A percentile compares a stretch with the other conserved stretches of the same genome.
Evolutionary conservation across 2,329 filamentous ascomycete species (phyloP).

Genomic region (Ophiostoma ulmi): DNA sequence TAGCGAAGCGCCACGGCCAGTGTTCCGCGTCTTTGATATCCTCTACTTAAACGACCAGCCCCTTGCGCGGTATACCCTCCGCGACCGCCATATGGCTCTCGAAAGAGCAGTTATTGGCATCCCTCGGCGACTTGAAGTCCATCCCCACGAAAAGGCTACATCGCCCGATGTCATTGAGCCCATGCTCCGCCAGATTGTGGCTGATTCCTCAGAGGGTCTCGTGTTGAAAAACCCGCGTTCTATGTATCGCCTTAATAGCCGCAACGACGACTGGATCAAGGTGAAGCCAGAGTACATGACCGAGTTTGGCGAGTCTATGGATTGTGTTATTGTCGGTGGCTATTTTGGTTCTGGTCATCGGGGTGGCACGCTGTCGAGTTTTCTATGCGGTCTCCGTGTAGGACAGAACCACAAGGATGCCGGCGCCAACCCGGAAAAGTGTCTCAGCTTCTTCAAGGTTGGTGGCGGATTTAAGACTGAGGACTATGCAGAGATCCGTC

Average conservation of each 20-base stretch:
- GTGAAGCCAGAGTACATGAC: conserved; percentile 99
- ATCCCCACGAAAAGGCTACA: conserved; percentile 62
- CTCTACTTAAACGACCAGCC: conserved; percentile 77
- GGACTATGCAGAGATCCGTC: conserved; percentile 78
- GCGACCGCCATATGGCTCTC: conserved; percentile 72
- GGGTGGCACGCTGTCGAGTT: conserved; percentile 77
- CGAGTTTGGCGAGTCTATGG: conserved; percentile 88
- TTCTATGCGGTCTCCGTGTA: conserved; percentile 79
- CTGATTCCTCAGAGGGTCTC: conserved; percentile 80
- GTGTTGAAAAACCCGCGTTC: conserved; percentile 92
- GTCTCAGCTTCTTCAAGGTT: conserved; percentile 94
- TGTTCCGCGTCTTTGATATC: conserved; percentile 87
- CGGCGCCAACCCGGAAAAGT: conserved; percentile 64
- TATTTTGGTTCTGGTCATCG: conserved; percentile 86
- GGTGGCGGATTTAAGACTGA: conserved; percentile 84
- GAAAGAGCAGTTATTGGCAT: conserved; percentile 64
- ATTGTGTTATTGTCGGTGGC: conserved; percentile 83
- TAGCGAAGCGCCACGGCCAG: conserved; percentile 60
- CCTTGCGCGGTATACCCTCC: conserved; percentile 75
- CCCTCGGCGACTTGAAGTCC: conserved; percentile 75
- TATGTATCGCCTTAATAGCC: conserved; percentile 77
- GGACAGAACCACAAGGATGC: conserved; percentile 61
- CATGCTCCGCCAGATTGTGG: conserved; percentile 73
- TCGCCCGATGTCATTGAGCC: conserved; percentile 70
- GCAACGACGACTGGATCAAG: conserved; percentile 96